Conservation (phyloP, 768 basidiomycete genomes). For the Tylopilus subfusipes region DNA sequence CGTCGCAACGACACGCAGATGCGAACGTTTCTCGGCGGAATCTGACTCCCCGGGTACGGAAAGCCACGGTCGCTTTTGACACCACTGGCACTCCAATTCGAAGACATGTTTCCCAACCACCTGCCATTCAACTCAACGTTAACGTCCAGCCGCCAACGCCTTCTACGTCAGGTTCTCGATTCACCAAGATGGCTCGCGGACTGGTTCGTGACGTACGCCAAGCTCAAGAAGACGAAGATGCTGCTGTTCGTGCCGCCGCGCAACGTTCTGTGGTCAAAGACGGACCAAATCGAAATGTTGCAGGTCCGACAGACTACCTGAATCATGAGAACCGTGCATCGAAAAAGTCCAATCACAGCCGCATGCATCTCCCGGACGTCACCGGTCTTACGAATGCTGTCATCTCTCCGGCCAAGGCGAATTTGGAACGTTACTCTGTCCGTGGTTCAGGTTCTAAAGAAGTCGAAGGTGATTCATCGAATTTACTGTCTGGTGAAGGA, state of each 20-base stretch:
- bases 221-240: constrained; percentile 29
- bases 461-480: constrained; percentile 52
- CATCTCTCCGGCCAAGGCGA: constrained; percentile 63
- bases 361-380: constrained; percentile 71
- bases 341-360: constrained; percentile 32
- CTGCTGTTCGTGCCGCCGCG: background rate
- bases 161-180: constrained; percentile 50
- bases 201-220: constrained; percentile 53
- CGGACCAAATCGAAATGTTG: constrained; percentile 25
- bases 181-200: constrained; percentile 56
- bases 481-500: background rate
- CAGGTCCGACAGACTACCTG: constrained; percentile 5
- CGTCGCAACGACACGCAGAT: constrained; percentile 16
- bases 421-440: constrained; percentile 49
- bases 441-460: constrained; percentile 49
- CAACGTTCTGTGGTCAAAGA: constrained; percentile 22
- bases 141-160: constrained; percentile 61
- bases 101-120: constrained; percentile 21
- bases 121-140: constrained; percentile 44
- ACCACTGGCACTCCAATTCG: constrained; percentile 26
- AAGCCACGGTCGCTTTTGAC: constrained; percentile 29
- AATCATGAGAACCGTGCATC: constrained; percentile 8
- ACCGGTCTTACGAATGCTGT: constrained; percentile 81
- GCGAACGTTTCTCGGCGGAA: constrained; percentile 15
- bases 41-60: constrained; percentile 35